Percentiles rank a stretch among this genome's conserved stretches.
These are phyloP conservation scores for Ambrosia artemisiifolia DNA, from an alignment of 129 eudicot species.

Conservation along the genomic window DNA sequence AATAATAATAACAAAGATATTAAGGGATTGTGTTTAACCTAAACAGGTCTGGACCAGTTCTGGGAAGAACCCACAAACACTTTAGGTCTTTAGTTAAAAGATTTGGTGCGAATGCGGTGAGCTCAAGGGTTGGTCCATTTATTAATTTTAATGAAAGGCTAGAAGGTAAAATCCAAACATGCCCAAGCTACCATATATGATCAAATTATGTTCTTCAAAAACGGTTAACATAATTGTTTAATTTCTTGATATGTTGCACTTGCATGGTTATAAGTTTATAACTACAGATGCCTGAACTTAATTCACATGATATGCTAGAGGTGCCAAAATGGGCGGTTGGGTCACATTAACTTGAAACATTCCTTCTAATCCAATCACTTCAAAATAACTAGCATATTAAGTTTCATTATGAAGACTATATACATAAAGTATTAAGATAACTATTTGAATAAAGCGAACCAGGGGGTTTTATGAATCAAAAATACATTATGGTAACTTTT, in stretches of 20 bases:
- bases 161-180: not conserved
- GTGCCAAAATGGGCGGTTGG: not conserved
- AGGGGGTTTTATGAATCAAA: not conserved
- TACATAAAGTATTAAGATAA: not conserved
- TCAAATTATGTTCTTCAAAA: not conserved
- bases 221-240: not conserved
- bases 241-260: not conserved
- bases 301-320: too few species aligned
- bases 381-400: too few species aligned
- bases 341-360: not conserved
- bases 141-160: not conserved
- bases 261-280: not conserved
- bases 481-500: too few species aligned
- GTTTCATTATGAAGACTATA: too few species aligned
- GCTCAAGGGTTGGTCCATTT: not conserved
- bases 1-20: too few species aligned
- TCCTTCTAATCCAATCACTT: not conserved
- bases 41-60: not conserved
- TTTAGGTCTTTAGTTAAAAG: not conserved
- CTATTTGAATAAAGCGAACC: not conserved
- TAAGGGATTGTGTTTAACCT: not conserved
- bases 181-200: not conserved
- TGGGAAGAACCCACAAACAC: not conserved
- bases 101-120: not conserved
- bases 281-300: not conserved